Evolutionary conservation across 371 early-diverging fungal genomes (phyloP), one percentile per base, ranked within the genome.

Genomic region (Coemansia linderi): DNA sequence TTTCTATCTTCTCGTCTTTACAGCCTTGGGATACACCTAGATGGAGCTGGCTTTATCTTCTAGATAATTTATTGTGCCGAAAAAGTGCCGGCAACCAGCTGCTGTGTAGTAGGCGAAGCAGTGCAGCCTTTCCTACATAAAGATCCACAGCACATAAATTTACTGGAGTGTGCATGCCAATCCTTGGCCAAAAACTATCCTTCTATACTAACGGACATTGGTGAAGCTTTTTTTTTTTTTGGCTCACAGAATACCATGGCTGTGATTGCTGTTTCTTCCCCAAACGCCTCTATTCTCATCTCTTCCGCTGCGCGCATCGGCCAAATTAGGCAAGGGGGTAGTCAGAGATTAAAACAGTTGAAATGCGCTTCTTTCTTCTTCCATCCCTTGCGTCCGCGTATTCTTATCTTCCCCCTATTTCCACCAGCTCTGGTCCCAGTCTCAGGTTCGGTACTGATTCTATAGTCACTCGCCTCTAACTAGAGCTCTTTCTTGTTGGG

Each of bases 291-390:
- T 22, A 8, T 13, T 24, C 50, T 27, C 50, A 10, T 13, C 50
- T 50, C 50, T 12, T 50, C 50, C 50, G 27, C 50, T 50, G 50
- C 24, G 50, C 9, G 27, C 50, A 27, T 50, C 50, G 13, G 50
- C 27, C 50, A 50, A 50, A 24, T 24, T 24, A 50, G 50, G 50
- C 46, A 44, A 44, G 50, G 50, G 8, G 44, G 46, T 3, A n/a
- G 46, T 19, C n/a, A 19, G 46, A 44, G 40, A 39, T 39, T 39
- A 19, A 44, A n/a, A 7, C 8, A 19, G 9, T 19, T n/a, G 8
- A 8, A 19, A 9, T 17, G 22, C 1, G 46, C 46, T 44, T 19
- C 46, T 19, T 19, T 41, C 46, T 19, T 44, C 46, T 44, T 50
- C 50, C 13, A 27, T 27, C 27, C 27, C 4, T 27, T 27, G 27